Evolutionary conservation across 2,329 filamentous ascomycete species (phyloP), one percentile per base, ranked within the genome.

Genomic region (Aspergillus bombycis): DNA sequence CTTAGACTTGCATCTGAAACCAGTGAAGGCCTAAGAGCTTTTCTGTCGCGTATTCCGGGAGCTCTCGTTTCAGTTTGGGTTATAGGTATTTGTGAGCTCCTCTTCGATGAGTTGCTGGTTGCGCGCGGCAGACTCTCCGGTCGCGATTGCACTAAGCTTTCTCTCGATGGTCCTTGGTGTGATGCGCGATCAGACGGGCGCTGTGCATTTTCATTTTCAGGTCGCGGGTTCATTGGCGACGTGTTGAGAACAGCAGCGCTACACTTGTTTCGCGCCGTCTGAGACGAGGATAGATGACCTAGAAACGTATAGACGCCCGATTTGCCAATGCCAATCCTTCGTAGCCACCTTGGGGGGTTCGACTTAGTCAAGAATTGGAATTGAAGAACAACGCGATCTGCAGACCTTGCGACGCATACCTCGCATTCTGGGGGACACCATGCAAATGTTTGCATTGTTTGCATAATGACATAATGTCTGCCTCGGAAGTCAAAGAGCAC

Each of bases 141-240:
- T 65, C 90, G 86, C 55, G 86, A 84, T 66, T 86, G 84, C 62
- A 87, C 81, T 16, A 90, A 77, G 69, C 87, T 91, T 14, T 88
- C 83, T 72, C 83, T 87, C 0, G 88, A 90, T 0, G 89, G 88
- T n/a, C 88, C 90, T 60, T 86, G 86, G 71, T 88, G 91, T 0
- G 88, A 90, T 0, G 85, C 83, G 1, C 83, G 82, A 54, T 73
- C 70, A 9, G 74, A 67, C 45, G 76, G 74, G 21, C 76, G 70
- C 34, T 71, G 64, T 60, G 66, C 67, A 54, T 67, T 65, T 69
- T 68, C 65, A 41, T 63, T 57, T 57, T 50, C 58, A 26, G 64
- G 62, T 43, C 64, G 59, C 30, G 68, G 71, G 55, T 77, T 77
- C 61, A 77, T 80, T 62, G 78, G 79, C 41, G 78, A 78, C 68